Percentiles rank a stretch among this genome's conserved stretches.
Conservation (phyloP, 164 flowering plant genomes). For the Liriodendron chinense region DNA sequence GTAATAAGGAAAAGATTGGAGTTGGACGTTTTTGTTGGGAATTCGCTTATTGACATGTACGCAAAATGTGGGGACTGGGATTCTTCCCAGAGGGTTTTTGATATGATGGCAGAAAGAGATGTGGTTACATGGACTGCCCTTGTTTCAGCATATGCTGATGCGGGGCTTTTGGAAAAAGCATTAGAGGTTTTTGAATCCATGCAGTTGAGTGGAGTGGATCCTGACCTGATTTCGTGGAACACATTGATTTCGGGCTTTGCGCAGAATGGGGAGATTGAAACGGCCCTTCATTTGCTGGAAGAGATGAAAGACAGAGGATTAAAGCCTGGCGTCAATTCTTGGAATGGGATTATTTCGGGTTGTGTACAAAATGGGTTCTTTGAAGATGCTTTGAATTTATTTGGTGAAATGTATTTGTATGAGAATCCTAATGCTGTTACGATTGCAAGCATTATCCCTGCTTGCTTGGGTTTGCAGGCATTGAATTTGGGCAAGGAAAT, state of each 20-base stretch:
- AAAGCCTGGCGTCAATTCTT: constrained; percentile 37
- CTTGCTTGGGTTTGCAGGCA: constrained; percentile 38
- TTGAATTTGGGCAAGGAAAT: constrained; percentile 33
- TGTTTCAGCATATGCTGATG: constrained; percentile 34
- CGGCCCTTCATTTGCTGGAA: constrained; percentile 29
- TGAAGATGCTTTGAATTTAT: constrained; percentile 37
- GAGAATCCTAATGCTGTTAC: constrained; percentile 39
- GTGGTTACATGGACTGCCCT: constrained; percentile 57
- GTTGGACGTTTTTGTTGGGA: constrained; percentile 37
- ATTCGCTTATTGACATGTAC: constrained; percentile 50
- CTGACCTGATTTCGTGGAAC: constrained; percentile 53
- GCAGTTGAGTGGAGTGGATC: constrained; percentile 35
- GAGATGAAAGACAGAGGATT: constrained; percentile 39
- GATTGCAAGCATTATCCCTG: constrained; percentile 35
- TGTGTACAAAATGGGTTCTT: constrained; percentile 37
- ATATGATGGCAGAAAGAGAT: constrained; percentile 37
- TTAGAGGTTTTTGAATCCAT: constrained; percentile 31
- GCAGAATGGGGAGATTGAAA: constrained; percentile 34
- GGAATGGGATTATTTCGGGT: constrained; percentile 54
- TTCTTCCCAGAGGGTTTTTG: constrained; percentile 32
- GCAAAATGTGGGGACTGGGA: constrained; percentile 39
- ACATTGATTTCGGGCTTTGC: constrained; percentile 44
- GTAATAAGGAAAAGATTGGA: constrained; percentile 30
- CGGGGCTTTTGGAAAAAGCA: constrained; percentile 42
- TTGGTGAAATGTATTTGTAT: constrained; percentile 21